Evolutionary conservation across 1,284 basidiomycete genomes (phyloP).

Genomic region (Tilletiaria anomala): DNA sequence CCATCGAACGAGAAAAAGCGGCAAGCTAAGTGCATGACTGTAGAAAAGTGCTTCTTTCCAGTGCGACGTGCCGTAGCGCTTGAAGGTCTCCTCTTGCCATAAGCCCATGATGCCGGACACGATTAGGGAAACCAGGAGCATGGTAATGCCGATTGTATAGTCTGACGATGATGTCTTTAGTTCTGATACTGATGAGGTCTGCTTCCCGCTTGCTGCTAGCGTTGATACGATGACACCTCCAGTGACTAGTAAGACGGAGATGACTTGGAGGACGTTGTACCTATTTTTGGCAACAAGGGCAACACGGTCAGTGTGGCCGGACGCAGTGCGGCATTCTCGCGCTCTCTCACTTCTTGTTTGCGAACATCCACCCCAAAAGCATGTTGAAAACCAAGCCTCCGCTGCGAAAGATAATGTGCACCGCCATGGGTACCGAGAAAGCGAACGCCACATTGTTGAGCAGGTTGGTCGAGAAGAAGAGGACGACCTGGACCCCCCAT

Average conservation of each 20-base stretch:
- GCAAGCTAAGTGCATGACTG: conserved; percentile 52
- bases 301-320: conserved; percentile 3
- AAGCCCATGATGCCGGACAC: conserved; percentile 70
- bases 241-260: conserved; percentile 64
- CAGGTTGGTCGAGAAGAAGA: conserved; percentile 67
- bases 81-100: conserved; percentile 68
- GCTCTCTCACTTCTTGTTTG: conserved; percentile 44
- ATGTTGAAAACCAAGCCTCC: conserved; percentile 74
- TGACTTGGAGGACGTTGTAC: conserved; percentile 19
- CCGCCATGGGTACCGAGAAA: conserved; percentile 66
- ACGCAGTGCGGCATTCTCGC: too few relatives aligned
- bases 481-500: conserved; percentile 64
- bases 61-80: conserved; percentile 49
- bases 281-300: not conserved
- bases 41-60: conserved; percentile 93
- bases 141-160: conserved; percentile 58
- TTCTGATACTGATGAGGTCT: not conserved
- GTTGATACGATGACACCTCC: conserved; percentile 69
- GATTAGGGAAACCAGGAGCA: conserved; percentile 62
- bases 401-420: conserved; percentile 87
- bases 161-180: conserved; percentile 12
- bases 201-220: conserved; percentile 38
- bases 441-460: conserved; percentile 85
- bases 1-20: conserved; percentile 47
- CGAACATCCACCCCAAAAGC: conserved; percentile 55